Evolutionary conservation across 2,329 filamentous ascomycete genomes (phyloP).

Genomic region (Tolypocladium pustulatum): DNA sequence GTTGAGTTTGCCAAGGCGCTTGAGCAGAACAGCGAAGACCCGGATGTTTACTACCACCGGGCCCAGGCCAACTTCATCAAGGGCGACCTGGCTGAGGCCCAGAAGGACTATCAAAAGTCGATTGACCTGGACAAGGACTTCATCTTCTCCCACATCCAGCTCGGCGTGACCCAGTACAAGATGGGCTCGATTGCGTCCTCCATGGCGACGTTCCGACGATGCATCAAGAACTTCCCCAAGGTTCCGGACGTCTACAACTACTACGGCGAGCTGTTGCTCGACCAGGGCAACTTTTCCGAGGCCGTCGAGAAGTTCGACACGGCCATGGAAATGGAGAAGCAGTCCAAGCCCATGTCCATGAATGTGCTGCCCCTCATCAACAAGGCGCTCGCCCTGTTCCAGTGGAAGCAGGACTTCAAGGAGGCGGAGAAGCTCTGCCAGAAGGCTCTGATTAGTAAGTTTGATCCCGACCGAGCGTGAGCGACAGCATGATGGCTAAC

Average conservation of each 20-base stretch:
- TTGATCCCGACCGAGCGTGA: background rate
- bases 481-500: constrained; percentile 21
- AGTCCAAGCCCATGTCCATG: constrained; percentile 87
- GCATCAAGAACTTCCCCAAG: constrained; percentile 96
- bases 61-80: constrained; percentile 98
- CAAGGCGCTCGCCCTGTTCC: constrained; percentile 93
- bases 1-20: constrained; percentile 81
- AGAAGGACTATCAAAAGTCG: constrained; percentile 98
- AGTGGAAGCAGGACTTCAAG: constrained; percentile 94
- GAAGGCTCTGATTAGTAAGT: constrained; percentile 91
- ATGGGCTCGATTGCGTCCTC: constrained; percentile 96
- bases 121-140: constrained; percentile 94
- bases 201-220: constrained; percentile 95
- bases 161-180: constrained; percentile 99
- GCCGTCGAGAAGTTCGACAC: constrained; percentile 97
- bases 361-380: constrained; percentile 97
- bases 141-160: constrained; percentile 99
- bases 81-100: constrained; percentile 81
- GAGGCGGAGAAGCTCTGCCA: constrained; percentile 95
- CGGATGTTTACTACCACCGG: constrained; percentile 98
- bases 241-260: constrained; percentile 99
- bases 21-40: constrained; percentile 75
- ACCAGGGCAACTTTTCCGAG: constrained; percentile 91
- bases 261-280: constrained; percentile 91
- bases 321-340: constrained; percentile 97